Evolutionary conservation across 208 protist genomes (phyloP).

Genomic region (Acanthamoeba divionensis): DNA sequence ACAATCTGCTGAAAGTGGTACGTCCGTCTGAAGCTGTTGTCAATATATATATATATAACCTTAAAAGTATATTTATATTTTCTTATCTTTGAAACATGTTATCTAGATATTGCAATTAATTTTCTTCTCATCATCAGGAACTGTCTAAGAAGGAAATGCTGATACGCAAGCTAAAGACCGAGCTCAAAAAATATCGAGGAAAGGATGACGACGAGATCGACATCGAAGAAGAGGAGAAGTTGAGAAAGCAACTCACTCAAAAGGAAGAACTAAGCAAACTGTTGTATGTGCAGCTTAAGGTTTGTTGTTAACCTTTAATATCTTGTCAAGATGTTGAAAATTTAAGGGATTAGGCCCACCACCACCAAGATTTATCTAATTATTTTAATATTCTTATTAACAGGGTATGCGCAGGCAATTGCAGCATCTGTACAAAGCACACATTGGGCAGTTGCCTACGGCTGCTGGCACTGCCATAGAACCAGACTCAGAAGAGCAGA

Average conservation of each 20-base stretch:
- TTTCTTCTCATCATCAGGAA: not conserved
- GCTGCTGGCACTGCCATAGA: not conserved
- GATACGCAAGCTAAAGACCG: not conserved
- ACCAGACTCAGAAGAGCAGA: not conserved
- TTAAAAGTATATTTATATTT: not conserved
- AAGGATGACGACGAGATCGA: not conserved
- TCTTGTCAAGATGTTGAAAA: not conserved
- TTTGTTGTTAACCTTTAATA: not conserved
- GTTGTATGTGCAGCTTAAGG: not conserved
- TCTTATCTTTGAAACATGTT: not conserved
- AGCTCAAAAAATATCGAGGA: not conserved
- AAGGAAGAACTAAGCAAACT: not conserved
- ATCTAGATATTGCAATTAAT: not conserved
- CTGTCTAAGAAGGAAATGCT: not conserved
- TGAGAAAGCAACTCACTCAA: slow-evolving; percentile 13
- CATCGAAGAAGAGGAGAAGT: not conserved
- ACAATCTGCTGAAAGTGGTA: slow-evolving; percentile 53
- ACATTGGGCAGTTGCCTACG: not conserved
- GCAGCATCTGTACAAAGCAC: not conserved
- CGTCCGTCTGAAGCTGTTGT: too few relatives aligned
- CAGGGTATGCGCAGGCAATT: not conserved
- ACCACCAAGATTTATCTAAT: too few relatives aligned
- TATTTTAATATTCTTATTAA: not conserved
- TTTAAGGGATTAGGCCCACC: too few relatives aligned
- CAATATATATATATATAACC: not conserved